Percentiles rank a stretch among this genome's conserved stretches.
These are phyloP conservation scores for Chrysophaeum taylorii DNA, from an alignment of 352 stramenopile genomes.

Conservation along the genomic window DNA sequence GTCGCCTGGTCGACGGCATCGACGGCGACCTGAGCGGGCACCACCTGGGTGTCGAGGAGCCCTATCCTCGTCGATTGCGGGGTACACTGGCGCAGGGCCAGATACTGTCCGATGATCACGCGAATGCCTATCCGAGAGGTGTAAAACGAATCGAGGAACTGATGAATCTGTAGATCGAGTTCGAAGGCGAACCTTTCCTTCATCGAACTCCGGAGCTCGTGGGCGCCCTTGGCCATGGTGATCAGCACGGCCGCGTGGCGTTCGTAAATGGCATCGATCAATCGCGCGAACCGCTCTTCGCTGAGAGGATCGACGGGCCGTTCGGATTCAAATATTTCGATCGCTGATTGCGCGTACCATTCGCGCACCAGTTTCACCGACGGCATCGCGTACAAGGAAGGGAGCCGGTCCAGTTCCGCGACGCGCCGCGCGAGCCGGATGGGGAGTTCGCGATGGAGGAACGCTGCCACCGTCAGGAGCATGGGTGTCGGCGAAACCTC, in stretches of 20 bases:
- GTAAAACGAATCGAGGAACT: conserved; percentile 98
- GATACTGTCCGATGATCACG: conserved; percentile 98
- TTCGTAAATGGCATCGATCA: conserved; percentile 93
- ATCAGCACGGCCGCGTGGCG: conserved; percentile 93
- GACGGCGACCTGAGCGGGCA: conserved; percentile 86
- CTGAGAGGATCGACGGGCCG: conserved; percentile 54
- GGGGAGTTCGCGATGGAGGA: conserved; percentile 93
- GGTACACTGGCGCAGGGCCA: conserved; percentile 79
- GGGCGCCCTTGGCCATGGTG: conserved; percentile 97
- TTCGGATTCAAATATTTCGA: conserved; percentile 77
- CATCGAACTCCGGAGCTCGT: conserved; percentile 82
- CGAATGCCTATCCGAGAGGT: conserved; percentile 98
- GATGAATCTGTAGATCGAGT: conserved; percentile 84
- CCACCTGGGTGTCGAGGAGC: conserved; percentile 91
- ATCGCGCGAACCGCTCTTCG: conserved; percentile 75
- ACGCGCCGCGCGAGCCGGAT: conserved; percentile 79
- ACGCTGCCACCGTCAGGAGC: conserved; percentile 67
- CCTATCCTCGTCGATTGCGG: conserved; percentile 48
- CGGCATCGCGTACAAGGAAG: conserved; percentile 63
- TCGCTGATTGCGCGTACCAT: conserved; percentile 91
- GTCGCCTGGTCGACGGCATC: conserved; percentile 91
- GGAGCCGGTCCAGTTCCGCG: conserved; percentile 44
- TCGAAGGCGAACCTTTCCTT: too few relatives aligned
- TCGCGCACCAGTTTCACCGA: conserved; percentile 84
- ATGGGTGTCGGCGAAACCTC: too few relatives aligned